Evolutionary conservation across 495 filamentous ascomycete genomes (phyloP), one percentile per base, ranked within the genome.

Genomic region (Ramalina intermedia): DNA sequence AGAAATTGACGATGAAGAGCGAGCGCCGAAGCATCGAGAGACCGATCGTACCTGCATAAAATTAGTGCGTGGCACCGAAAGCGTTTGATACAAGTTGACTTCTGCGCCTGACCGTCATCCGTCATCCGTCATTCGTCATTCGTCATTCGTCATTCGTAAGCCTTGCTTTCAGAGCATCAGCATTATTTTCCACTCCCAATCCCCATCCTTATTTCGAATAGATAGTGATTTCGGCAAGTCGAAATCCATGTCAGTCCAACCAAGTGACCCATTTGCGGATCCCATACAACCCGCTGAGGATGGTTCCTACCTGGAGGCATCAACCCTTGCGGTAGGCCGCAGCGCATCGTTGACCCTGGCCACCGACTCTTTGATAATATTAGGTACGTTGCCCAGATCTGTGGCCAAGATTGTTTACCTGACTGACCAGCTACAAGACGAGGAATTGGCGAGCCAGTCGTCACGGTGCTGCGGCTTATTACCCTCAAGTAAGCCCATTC

Each of bases 311-410:
- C 38, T 26, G 6, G 54, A 66, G 48, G 68, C 69, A 46, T 63
- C 61, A 39, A 74, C 71, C 8, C 60, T 82, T 46, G 61, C 66
- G 20, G 70, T 81, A 33, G 79, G 72, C 56, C 69, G 73, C 46
- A 70, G 73, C 53, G 76, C 79, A 14, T 76, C 75, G 2, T 61
- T 85, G 49, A 81, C 76, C 8, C 62, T 85, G 26, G 72, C 71
- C n/a, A 75, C 72, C 1, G 78, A 83, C 53, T 75, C 76, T 29
- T 68, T 85, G 41, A 67, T 81, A 48, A 68, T 85, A 11, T 61
- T 78, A n/a, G 78, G 79, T 80, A 69, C 47, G 65, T 56, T 37
- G 43, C 16, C 23, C 9, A 12, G 12, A 20, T 21, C 36, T 23
- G 3, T 9, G 14, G 13, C 20, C 23, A 20, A 20, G 4, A 18